phyloP scores from a whole-genome alignment of 2,329 filamentous ascomycete genomes.

The Talaromyces sp. region DNA sequence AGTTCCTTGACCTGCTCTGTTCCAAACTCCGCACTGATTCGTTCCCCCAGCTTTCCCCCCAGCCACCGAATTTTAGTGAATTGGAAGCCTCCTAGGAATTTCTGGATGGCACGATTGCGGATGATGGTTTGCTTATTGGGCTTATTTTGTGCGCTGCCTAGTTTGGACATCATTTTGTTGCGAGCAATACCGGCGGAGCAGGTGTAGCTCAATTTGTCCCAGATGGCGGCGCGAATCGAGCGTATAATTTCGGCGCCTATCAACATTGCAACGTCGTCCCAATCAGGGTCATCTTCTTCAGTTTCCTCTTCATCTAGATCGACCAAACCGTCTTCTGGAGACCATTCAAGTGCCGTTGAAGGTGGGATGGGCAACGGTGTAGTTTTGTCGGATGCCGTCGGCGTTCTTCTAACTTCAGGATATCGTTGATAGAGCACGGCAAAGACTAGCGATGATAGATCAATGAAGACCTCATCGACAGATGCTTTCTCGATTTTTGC shows the following conservation, averaged over 20 bases:
- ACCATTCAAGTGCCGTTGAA: slow-evolving; percentile 74
- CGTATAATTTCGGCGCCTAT: slow-evolving; percentile 87
- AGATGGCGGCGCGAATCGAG: slow-evolving; percentile 65
- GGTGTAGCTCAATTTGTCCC: slow-evolving; percentile 72
- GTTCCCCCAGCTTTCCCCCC: slow-evolving; percentile 91
- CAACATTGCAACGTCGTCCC: slow-evolving; percentile 87
- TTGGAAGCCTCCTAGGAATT: slow-evolving; percentile 80
- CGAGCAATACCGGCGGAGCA: slow-evolving; percentile 84
- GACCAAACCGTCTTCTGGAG: slow-evolving; percentile 69
- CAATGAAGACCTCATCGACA: slow-evolving; percentile 93
- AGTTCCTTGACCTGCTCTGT: slow-evolving; percentile 77
- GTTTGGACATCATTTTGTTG: slow-evolving; percentile 94
- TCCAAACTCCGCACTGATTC: slow-evolving; percentile 73
- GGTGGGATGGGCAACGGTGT: slow-evolving; percentile 72
- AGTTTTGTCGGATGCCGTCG: slow-evolving; percentile 47
- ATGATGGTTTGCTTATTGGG: slow-evolving; percentile 94
- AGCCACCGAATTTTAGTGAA: slow-evolving; percentile 93
- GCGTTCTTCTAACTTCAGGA: slow-evolving; percentile 61
- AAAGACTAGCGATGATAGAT: slow-evolving; percentile 82
- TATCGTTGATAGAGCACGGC: slow-evolving; percentile 70
- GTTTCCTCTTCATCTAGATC: slow-evolving; percentile 69
- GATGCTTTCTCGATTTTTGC: slow-evolving; percentile 82
- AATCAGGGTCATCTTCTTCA: slow-evolving; percentile 81
- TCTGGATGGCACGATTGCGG: slow-evolving; percentile 72
- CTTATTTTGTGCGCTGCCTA: slow-evolving; percentile 88